A percentile compares a stretch with the other conserved stretches of the same genome.
phyloP scores from a whole-genome alignment of 2,329 filamentous ascomycete genomes.

The Arachnopeziza araneosa region DNA sequence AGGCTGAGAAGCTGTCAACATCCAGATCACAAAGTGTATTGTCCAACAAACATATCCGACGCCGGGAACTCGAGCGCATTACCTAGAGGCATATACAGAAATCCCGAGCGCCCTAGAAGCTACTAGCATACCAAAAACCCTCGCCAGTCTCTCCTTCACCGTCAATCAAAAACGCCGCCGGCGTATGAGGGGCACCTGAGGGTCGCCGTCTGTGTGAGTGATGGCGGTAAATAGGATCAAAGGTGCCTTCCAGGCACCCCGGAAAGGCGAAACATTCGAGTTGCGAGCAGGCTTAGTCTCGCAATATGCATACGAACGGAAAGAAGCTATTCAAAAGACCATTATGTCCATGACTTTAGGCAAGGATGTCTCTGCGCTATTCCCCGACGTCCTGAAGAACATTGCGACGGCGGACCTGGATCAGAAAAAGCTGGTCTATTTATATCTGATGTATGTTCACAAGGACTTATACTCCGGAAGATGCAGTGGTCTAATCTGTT shows the following conservation, averaged over 20 bases:
- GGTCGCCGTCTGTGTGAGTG: constrained; percentile 34
- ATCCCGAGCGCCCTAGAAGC: background rate
- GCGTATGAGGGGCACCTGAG: constrained; percentile 31
- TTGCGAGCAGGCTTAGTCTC: constrained; percentile 91
- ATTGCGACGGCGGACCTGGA: constrained; percentile 92
- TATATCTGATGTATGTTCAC: constrained; percentile 78
- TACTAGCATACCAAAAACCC: background rate
- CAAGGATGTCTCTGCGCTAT: constrained; percentile 95
- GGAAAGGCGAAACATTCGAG: constrained; percentile 98
- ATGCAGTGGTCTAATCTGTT: constrained; percentile 11
- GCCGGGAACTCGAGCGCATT: background rate
- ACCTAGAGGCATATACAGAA: background rate
- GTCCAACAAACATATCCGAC: background rate
- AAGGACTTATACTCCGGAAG: background rate
- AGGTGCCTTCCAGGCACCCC: constrained; percentile 85
- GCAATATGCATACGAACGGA: constrained; percentile 98
- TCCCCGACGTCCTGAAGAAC: constrained; percentile 97
- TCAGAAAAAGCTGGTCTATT: constrained; percentile 98
- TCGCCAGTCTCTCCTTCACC: background rate
- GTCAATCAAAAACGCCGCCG: constrained; percentile 17
- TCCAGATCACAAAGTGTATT: background rate
- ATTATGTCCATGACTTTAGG: constrained; percentile 99
- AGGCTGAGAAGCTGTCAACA: constrained; percentile 12
- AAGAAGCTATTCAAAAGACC: constrained; percentile 98
- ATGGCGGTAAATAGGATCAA: constrained; percentile 97